phyloP scores from a whole-genome alignment of 345 rosid genomes.

The Lepidium sativum region DNA sequence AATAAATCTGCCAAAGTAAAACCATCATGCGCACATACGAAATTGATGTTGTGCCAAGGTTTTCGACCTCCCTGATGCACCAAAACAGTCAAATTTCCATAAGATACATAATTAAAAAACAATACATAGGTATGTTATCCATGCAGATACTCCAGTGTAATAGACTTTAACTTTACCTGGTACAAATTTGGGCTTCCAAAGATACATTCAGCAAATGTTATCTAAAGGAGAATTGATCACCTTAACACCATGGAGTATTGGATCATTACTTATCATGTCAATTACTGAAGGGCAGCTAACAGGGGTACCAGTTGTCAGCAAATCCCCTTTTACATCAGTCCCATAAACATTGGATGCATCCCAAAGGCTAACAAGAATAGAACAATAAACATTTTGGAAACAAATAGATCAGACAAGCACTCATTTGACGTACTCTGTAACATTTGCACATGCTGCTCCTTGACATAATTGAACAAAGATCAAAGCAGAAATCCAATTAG shows the following conservation, averaged over 20 bases:
- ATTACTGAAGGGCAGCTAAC: constrained; percentile 74
- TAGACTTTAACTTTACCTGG: constrained; percentile 43
- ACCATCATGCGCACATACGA: constrained; percentile 93
- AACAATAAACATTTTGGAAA: constrained; percentile 19
- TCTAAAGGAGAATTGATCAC: constrained; percentile 28
- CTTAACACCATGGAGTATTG: constrained; percentile 83
- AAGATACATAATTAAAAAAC: background rate
- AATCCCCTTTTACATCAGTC: constrained; percentile 52
- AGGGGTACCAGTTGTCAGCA: constrained; percentile 73
- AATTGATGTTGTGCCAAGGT: constrained; percentile 95
- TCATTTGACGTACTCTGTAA: constrained; percentile 15
- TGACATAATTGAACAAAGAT: constrained; percentile 95
- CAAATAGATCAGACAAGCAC: background rate
- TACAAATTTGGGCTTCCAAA: constrained; percentile 93
- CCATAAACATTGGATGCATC: constrained; percentile 84
- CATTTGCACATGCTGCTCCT: constrained; percentile 65
- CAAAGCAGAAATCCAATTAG: constrained; percentile 99
- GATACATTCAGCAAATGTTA: constrained; percentile 63
- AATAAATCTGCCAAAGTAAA: constrained; percentile 85
- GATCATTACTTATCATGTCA: constrained; percentile 92
- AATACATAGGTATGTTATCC: background rate
- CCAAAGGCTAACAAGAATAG: constrained; percentile 54
- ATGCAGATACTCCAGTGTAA: background rate
- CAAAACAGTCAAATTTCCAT: constrained; percentile 4
- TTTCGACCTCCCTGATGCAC: constrained; percentile 83